A percentile compares a stretch with the other conserved stretches of the same genome.
phyloP scores from a whole-genome alignment of 345 rosid genomes.

The Draba incana region DNA sequence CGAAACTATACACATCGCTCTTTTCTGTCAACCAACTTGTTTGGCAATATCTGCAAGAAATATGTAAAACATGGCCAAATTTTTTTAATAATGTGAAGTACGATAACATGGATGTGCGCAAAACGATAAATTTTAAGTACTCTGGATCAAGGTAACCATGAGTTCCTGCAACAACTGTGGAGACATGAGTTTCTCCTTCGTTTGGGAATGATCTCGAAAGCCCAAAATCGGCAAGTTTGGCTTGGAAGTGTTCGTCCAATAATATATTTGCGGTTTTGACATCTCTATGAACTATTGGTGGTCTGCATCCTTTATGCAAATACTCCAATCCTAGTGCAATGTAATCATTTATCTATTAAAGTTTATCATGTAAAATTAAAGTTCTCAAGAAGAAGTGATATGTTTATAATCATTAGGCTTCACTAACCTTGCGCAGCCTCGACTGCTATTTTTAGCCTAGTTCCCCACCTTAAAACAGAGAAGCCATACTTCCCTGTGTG shows the following conservation, averaged over 20 bases:
- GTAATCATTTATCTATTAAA: background rate
- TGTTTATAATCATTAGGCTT: background rate
- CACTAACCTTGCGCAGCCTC: conserved; percentile 40
- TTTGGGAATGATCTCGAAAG: conserved; percentile 39
- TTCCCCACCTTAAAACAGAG: conserved; percentile 13
- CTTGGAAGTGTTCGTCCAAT: conserved; percentile 42
- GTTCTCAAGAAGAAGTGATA: background rate
- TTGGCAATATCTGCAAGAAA: conserved; percentile 34
- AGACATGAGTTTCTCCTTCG: conserved; percentile 41
- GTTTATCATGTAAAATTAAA: background rate
- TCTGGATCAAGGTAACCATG: conserved; percentile 41
- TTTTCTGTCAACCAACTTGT: conserved; percentile 44
- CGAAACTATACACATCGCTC: conserved; percentile 44
- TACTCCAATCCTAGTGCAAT: conserved; percentile 43
- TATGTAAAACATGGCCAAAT: background rate
- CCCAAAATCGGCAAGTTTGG: conserved; percentile 51
- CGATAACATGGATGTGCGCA: background rate
- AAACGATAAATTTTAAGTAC: conserved; percentile 17
- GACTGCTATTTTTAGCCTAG: conserved; percentile 27
- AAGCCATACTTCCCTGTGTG: conserved; percentile 5
- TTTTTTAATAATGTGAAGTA: background rate
- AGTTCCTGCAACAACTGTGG: conserved; percentile 39
- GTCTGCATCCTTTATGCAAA: conserved; percentile 48
- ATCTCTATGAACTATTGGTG: conserved; percentile 48
- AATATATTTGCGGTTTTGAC: conserved; percentile 50